Percentiles rank a stretch among this genome's conserved stretches.
These are phyloP conservation scores for Epichloe elymi DNA, from an alignment of 2,329 filamentous ascomycete species.

Conservation along the genomic window DNA sequence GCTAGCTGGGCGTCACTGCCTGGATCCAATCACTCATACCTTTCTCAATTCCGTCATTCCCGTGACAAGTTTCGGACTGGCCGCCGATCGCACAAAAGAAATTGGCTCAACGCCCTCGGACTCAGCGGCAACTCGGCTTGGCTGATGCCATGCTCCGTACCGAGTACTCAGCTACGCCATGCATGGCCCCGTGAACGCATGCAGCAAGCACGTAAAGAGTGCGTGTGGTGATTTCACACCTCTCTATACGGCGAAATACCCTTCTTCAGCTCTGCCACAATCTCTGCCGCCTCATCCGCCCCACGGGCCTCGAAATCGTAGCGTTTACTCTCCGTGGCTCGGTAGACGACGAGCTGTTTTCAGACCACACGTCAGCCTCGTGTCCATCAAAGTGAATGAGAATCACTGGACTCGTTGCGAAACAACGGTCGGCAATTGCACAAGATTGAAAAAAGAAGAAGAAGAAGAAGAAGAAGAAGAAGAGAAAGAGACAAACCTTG, in stretches of 20 bases:
- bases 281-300: constrained; percentile 60
- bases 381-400: neutral
- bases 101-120: no score
- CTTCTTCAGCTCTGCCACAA: constrained; percentile 66
- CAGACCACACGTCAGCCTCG: neutral
- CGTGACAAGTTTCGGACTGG: no score
- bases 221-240: constrained; percentile 15
- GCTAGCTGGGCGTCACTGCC: no score
- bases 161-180: neutral
- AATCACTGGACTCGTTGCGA: no score
- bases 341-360: constrained; percentile 54
- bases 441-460: neutral
- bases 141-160: neutral
- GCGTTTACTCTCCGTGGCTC: constrained; percentile 61
- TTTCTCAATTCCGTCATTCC: no score
- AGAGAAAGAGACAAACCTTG: constrained; percentile 39
- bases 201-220: no score
- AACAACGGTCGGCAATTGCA: no score
- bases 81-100: no score
- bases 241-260: constrained; percentile 55
- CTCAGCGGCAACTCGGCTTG: neutral
- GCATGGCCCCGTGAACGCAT: neutral
- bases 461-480: neutral
- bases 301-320: constrained; percentile 77
- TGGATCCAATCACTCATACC: no score